Base-by-base conservation (phyloP, 495 filamentous ascomycete species). In the Delitschia confertaspora region DNA sequence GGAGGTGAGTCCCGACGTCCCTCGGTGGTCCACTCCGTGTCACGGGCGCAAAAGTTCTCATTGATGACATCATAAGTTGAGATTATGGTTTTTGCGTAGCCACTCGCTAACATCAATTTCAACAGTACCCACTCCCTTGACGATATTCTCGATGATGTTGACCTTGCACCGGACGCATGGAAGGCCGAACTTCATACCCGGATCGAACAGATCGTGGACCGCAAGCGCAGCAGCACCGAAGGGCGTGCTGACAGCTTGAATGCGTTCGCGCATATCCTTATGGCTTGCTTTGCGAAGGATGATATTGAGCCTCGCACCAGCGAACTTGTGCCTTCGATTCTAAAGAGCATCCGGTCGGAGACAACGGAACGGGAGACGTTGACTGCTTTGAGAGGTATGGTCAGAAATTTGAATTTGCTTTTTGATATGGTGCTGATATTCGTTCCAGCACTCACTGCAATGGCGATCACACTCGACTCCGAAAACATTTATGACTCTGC, bases 181-280 rank as follows among this genome's bases (percentile, higher is more conserved):
- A 71, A 74, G 18, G 69, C 80, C 14, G 78, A 79, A 43, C 68
- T 95, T 1, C 67, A 64, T 10, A 76, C 82, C 52, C 74, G 78
- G n/a, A 78, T 95, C 35, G 70, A 82, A 39, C 84, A 89, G 56
- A 79, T 95, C 16, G 66, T 85, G 17, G 85, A 95, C 52, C 79
- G 86, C 51, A 98, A 95, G 69, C 76, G 82, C 41, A 85, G 78
- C 60, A 87, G 79, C 43, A 73, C 74, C n/a, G 76, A 85, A 51
- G 81, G 83, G 10, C 77, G 89, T 22, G 89, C 93, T 56, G 72
- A 77, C 36, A 75, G 76, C 16, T 68, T 93, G 38, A 66, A 68
- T 11, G 72, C 70, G 23, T 95, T 86, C 61, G 73, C 73, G 17
- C 77, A 82, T 38, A 69, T 89, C 16, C 65, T 89, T 25, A 85